Base-by-base conservation (phyloP, 1,139 yeast species). In the Scheffersomyces quercinus region DNA sequence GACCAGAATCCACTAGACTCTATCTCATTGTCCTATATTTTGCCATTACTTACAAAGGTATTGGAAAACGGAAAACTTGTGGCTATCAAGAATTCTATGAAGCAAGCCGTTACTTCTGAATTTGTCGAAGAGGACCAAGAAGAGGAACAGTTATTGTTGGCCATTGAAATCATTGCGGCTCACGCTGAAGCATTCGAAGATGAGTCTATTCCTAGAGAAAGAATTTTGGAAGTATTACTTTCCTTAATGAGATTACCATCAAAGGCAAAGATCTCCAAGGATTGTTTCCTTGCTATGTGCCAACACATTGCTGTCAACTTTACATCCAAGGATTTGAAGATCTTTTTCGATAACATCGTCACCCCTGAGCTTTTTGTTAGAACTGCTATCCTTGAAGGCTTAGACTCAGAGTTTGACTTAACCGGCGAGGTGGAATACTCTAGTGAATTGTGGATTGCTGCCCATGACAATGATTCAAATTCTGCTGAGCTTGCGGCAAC, bases 381-480 rank as follows among this genome's bases (percentile, higher is more conserved):
- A 51, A 75, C 83, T 9, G 79, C 96, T 1, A 78, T 91, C 35
- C 73, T 95, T 50, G 97, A 93, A 62, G 85, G 85, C 8, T 64
- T 95, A 37, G 98, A 93, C 60, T 80, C 88, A 41, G 97, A 93
- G 58, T 85, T 90, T 54, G 97, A 90, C 49, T 67, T 93, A 42
- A 67, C 75, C n/a, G 75, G 81, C 0, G 74, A 69, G 36, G 54
- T 80, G 58, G 66, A 69, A 6, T 80, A 78, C 56, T 74, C 85
- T 26, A 80, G 75, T 45, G 95, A 91, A 60, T 66, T 93, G 29
- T 91, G 88, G 82, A 83, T 95, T 46, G 78, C 88, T 14, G 77
- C 80, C 46, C 90, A 85, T 59, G 97, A 90, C 59, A 83, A 81
- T 38, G 90, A 85, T 44, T 75, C 73, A 12, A 68, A 74, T 20